phyloP scores from a whole-genome alignment of 441 rosid genomes.

The Raphanus hybrid region DNA sequence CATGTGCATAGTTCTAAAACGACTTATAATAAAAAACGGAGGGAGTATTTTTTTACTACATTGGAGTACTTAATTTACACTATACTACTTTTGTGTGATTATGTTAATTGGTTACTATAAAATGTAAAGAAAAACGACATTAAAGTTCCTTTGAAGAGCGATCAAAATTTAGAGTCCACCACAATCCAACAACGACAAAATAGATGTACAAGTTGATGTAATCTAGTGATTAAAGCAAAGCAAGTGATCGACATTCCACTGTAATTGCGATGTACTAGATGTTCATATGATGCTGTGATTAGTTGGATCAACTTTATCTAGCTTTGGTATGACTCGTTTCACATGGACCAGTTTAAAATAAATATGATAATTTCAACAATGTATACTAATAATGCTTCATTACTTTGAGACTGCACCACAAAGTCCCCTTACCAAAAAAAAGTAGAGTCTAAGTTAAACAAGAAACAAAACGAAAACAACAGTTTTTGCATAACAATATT shows the following conservation, averaged over 20 bases:
- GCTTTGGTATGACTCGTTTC: not conserved
- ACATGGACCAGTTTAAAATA: not conserved
- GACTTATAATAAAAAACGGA: too few relatives aligned
- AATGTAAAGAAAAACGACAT: not conserved
- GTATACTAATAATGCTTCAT: not conserved
- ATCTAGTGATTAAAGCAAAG: slow-evolving; percentile 18
- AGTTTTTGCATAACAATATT: not conserved
- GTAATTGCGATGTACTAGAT: slow-evolving; percentile 2
- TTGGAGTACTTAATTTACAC: too few relatives aligned
- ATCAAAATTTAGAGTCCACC: slow-evolving; percentile 1
- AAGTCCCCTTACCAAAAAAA: slow-evolving; percentile 9
- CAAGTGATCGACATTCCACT: not conserved
- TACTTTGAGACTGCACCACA: slow-evolving; percentile 20
- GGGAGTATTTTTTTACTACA: too few relatives aligned
- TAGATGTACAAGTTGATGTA: not conserved
- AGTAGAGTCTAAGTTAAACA: slow-evolving; percentile 8
- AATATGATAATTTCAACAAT: not conserved
- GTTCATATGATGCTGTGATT: not conserved
- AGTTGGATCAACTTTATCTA: not conserved
- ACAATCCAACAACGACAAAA: not conserved
- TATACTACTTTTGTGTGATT: not conserved
- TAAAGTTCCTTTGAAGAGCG: not conserved
- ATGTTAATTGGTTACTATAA: not conserved
- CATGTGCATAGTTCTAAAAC: too few relatives aligned
- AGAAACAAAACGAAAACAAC: slow-evolving; percentile 4